phyloP scores from a whole-genome alignment of 257 asterid species.

The Rhazya stricta region DNA sequence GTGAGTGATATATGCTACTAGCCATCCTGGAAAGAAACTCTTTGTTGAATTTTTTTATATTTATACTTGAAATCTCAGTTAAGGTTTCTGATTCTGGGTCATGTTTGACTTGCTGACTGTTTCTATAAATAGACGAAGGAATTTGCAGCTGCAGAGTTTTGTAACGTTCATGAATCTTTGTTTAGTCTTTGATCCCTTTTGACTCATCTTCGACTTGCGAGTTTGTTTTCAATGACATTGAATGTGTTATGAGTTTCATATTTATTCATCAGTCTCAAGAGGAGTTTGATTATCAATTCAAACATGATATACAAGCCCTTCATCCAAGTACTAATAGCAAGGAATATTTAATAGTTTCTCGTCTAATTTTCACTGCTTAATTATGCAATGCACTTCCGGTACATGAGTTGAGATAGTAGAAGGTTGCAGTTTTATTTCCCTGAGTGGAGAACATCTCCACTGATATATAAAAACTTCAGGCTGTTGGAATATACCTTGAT shows the following conservation, averaged over 20 bases:
- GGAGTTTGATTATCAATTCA: not conserved
- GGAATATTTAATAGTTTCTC: no score
- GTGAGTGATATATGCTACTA: not conserved
- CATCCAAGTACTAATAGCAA: not conserved
- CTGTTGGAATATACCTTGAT: not conserved
- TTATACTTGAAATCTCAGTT: not conserved
- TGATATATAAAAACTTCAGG: not conserved
- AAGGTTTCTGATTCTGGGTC: not conserved
- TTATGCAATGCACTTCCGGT: no score
- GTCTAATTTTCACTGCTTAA: no score
- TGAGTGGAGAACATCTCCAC: not conserved
- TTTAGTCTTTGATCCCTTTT: not conserved
- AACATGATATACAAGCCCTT: not conserved
- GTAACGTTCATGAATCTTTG: not conserved
- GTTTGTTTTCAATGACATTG: not conserved
- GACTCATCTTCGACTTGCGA: not conserved
- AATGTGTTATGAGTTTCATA: not conserved
- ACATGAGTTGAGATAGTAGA: not conserved
- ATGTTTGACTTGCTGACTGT: not conserved
- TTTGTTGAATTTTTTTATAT: not conserved
- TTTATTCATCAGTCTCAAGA: not conserved
- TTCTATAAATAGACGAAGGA: not conserved
- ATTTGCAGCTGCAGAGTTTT: not conserved
- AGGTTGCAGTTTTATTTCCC: not conserved
- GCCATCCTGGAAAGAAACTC: not conserved